Percentiles rank a stretch among this genome's conserved stretches.
These are phyloP conservation scores for Lenwebbia sp. DNA, from an alignment of 345 rosid genomes.

Conservation along the genomic window DNA sequence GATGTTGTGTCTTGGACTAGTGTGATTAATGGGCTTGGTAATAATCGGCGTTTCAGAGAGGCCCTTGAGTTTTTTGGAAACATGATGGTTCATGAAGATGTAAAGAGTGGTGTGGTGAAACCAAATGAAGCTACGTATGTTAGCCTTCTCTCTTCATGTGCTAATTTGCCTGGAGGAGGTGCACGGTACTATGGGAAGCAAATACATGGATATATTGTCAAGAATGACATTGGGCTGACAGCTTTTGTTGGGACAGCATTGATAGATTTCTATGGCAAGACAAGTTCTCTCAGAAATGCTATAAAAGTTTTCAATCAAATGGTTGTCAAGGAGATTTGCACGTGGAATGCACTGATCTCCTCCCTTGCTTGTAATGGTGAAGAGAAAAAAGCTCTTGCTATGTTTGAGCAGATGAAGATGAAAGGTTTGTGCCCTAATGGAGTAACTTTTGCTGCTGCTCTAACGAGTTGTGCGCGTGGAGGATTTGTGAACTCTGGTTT, in stretches of 20 bases:
- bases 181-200: constrained; percentile 43
- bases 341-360: constrained; percentile 71
- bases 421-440: constrained; percentile 30
- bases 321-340: constrained; percentile 23
- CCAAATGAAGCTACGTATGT: constrained; percentile 71
- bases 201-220: constrained; percentile 43
- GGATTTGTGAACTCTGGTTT: constrained; percentile 13
- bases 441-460: constrained; percentile 49
- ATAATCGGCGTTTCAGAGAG: constrained; percentile 23
- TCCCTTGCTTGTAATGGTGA: constrained; percentile 42
- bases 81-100: constrained; percentile 23
- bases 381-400: constrained; percentile 31
- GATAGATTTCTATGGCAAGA: constrained; percentile 61
- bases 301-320: constrained; percentile 22
- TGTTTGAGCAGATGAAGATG: constrained; percentile 48
- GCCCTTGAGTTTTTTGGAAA: constrained; percentile 30
- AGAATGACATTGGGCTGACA: constrained; percentile 22
- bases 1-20: constrained; percentile 76
- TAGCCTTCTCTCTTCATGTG: constrained; percentile 46
- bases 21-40: constrained; percentile 50
- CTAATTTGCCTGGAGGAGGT: constrained; percentile 33
- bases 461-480: constrained; percentile 56
- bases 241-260: constrained; percentile 40
- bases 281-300: constrained; percentile 25
- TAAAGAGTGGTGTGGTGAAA: constrained; percentile 2